These are phyloP conservation scores for Boletales sp. DNA, from an alignment of 768 basidiomycete genomes.

Conservation along the genomic window DNA sequence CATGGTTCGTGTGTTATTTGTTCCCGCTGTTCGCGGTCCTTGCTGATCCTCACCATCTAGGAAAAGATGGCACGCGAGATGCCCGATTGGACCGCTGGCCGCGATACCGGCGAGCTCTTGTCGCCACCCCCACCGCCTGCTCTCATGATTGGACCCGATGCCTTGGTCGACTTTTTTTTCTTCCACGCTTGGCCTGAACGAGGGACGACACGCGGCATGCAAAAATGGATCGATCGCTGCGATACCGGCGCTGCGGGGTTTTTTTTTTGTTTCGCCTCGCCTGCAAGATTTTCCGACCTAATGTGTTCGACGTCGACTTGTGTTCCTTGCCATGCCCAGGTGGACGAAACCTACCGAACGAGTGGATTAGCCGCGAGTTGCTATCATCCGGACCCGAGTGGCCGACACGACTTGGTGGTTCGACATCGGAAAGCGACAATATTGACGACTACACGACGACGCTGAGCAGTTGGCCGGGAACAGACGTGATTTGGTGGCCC, in stretches of 20 bases:
- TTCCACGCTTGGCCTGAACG: too few relatives aligned
- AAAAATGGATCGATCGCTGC: too few relatives aligned
- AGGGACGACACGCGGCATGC: too few relatives aligned
- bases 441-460: background rate
- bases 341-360: background rate
- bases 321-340: background rate
- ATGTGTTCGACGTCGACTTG: background rate
- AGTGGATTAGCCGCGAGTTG: background rate
- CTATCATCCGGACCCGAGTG: too few relatives aligned
- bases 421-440: too few relatives aligned
- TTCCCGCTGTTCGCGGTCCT: background rate
- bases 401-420: too few relatives aligned
- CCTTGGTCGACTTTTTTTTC: too few relatives aligned
- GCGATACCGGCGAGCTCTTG: too few relatives aligned
- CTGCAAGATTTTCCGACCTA: background rate
- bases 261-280: background rate
- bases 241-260: too few relatives aligned
- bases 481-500: too few relatives aligned
- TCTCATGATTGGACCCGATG: too few relatives aligned
- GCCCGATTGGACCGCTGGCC: background rate
- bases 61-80: constrained; percentile 4
- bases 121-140: too few relatives aligned
- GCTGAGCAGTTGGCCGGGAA: background rate
- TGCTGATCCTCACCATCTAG: background rate
- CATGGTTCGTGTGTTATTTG: background rate